Conservation (phyloP, 2,329 filamentous ascomycete species). For the Westerdykella ornata region DNA sequence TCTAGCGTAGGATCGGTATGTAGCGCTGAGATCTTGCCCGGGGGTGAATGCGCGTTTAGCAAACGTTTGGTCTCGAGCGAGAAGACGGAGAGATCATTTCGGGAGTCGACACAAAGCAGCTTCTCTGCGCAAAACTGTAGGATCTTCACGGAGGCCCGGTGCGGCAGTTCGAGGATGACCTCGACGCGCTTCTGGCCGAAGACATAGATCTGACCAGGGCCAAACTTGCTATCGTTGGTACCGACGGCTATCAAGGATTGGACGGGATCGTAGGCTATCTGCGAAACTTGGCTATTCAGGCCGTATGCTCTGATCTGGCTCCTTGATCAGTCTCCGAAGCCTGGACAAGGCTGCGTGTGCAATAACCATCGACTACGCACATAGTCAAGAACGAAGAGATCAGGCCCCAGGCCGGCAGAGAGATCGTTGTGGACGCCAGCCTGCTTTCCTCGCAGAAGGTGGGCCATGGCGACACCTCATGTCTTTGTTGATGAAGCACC, state of each 20-base stretch:
- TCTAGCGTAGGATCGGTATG: slow-evolving; percentile 85
- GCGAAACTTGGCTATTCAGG: slow-evolving; percentile 61
- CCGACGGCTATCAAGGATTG: slow-evolving; percentile 90
- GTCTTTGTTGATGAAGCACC: slow-evolving; percentile 12
- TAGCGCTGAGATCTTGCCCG: slow-evolving; percentile 66
- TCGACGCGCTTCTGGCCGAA: slow-evolving; percentile 77
- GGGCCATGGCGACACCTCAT: slow-evolving; percentile 58
- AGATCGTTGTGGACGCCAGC: slow-evolving; percentile 87
- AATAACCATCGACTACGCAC: slow-evolving; percentile 38
- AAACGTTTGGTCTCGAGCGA: slow-evolving; percentile 65
- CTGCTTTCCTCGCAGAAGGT: slow-evolving; percentile 87
- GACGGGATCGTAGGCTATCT: slow-evolving; percentile 83
- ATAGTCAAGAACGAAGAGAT: slow-evolving; percentile 77
- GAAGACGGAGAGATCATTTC: slow-evolving; percentile 79
- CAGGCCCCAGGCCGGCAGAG: slow-evolving; percentile 69
- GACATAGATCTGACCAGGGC: slow-evolving; percentile 80
- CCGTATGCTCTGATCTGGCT: slow-evolving; percentile 63
- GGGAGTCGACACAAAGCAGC: slow-evolving; percentile 75
- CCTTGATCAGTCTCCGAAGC: slow-evolving; percentile 2
- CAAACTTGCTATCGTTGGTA: slow-evolving; percentile 80
- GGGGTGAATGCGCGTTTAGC: slow-evolving; percentile 64
- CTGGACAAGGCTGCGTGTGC: no score
- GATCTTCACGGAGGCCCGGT: slow-evolving; percentile 65
- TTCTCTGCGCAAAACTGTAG: slow-evolving; percentile 83
- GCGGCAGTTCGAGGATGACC: slow-evolving; percentile 63